phyloP scores from a whole-genome alignment of 805 yeast genomes.

The Starmerella etchellsii region DNA sequence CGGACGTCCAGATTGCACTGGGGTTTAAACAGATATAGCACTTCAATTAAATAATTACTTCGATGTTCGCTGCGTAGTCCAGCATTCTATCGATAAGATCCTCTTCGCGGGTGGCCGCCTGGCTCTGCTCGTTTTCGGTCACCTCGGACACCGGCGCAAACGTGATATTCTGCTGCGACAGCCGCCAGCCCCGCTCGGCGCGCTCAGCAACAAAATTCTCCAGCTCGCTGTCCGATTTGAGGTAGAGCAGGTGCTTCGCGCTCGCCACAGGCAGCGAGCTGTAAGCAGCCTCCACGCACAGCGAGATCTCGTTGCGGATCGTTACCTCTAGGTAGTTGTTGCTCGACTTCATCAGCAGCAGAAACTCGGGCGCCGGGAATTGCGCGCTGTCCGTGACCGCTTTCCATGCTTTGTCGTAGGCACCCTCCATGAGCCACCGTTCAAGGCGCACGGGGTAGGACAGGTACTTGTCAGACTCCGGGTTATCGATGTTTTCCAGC shows the following conservation, averaged over 20 bases:
- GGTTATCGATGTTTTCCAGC: conserved; percentile 53
- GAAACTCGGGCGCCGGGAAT: conserved; percentile 55
- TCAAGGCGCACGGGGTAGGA: conserved; percentile 81
- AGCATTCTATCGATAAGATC: conserved; percentile 57
- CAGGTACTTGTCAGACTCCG: conserved; percentile 58
- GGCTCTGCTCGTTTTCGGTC: conserved; percentile 19
- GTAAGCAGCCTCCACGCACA: conserved; percentile 71
- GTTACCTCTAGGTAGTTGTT: conserved; percentile 43
- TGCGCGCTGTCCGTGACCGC: conserved; percentile 44
- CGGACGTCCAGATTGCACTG: too few relatives aligned
- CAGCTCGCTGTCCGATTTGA: conserved; percentile 44
- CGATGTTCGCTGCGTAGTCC: conserved; percentile 80
- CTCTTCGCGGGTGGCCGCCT: conserved; percentile 30
- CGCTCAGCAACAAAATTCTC: conserved; percentile 39
- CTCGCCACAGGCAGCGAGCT: conserved; percentile 63
- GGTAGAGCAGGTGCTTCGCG: conserved; percentile 67
- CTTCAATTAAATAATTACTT: conserved; percentile 72
- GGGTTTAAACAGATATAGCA: too few relatives aligned
- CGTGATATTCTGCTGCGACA: conserved; percentile 33
- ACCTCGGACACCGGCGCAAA: conserved; percentile 40
- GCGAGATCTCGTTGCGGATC: conserved; percentile 74
- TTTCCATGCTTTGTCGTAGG: conserved; percentile 82
- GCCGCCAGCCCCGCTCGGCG: conserved; percentile 41
- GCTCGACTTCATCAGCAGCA: conserved; percentile 53
- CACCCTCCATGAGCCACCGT: conserved; percentile 91